A percentile compares a stretch with the other conserved stretches of the same genome.
phyloP scores from a whole-genome alignment of 805 yeast genomes.

The Starmerella etchellsii region DNA sequence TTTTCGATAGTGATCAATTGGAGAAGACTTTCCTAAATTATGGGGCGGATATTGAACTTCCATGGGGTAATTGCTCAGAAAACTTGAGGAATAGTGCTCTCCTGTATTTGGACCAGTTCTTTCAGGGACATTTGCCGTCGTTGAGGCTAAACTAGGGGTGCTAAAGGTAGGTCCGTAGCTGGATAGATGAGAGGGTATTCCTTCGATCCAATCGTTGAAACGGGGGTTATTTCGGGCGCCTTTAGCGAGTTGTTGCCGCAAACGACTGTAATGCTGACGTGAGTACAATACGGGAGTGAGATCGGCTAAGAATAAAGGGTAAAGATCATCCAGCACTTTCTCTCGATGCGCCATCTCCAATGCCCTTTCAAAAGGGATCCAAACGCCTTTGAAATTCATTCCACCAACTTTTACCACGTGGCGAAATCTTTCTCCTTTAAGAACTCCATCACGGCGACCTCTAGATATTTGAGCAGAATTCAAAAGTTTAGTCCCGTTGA shows the following conservation, averaged over 20 bases:
- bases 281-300: slow-evolving; percentile 25
- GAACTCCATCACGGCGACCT: slow-evolving; percentile 22
- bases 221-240: slow-evolving; percentile 22
- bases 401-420: slow-evolving; percentile 21
- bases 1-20: too few species aligned
- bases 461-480: slow-evolving; percentile 19
- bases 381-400: slow-evolving; percentile 22
- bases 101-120: too few species aligned
- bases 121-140: too few species aligned
- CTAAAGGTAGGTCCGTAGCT: too few species aligned
- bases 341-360: slow-evolving; percentile 17
- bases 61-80: too few species aligned
- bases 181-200: slow-evolving; percentile 10
- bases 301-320: slow-evolving; percentile 20
- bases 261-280: slow-evolving; percentile 25
- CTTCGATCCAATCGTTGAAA: slow-evolving; percentile 15
- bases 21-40: too few species aligned
- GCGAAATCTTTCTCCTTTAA: slow-evolving; percentile 20
- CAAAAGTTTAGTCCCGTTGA: slow-evolving; percentile 23
- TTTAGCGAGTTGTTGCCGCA: slow-evolving; percentile 26
- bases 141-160: too few species aligned
- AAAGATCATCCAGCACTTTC: slow-evolving; percentile 15
- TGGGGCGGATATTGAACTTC: too few species aligned
- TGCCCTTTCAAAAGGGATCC: slow-evolving; percentile 24
- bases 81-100: too few species aligned